Evolutionary conservation across 176 grass and related monocot species (phyloP), one percentile per base, ranked within the genome.

Genomic region (Ensete ventricosum): DNA sequence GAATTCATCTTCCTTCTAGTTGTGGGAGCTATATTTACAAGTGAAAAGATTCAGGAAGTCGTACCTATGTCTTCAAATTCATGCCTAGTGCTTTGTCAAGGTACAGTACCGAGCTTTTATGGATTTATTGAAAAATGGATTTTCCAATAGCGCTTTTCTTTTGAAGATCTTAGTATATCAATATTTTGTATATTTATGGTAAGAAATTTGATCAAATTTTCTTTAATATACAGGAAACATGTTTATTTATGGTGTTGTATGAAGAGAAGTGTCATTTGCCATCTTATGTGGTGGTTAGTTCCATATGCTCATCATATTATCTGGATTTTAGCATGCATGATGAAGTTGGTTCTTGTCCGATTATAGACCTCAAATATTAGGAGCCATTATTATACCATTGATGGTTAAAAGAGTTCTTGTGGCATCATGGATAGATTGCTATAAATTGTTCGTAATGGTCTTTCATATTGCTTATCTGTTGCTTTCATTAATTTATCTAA

Each of bases 1-100:
- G 50, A 70, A 50, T 65, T 25, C 22, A 25, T 50, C 67, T 65
- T 64, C 82, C 76, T 71, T 89, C 69, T 75, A 98, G 88, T 82
- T 87, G 85, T 78, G 75, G 94, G 90, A 91, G 88, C 86, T 62
- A 89, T 98, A 71, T 93, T 98, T 82, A 79, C 43, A 1, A 88
- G 86, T 14, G 94, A 90, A 93, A 98, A 81, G 69, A 85, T 93
- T 81, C 79, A 86, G 81, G 86, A 89, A 81, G 85, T 98, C 80
- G 78, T 98, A n/a, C 80, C 86, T 79, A 79, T 93, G 75, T 89
- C 88, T 21, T 87, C 83, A 62, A 85, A 81, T 89, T 77, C 80
- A 78, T 76, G 87, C 60, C 85, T 98, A 73, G 83, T 91, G 78
- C 90, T 98, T 88, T 87, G 90, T 81, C 90, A 93, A 83, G 88